Evolutionary conservation across 1,284 basidiomycete genomes (phyloP).

Genomic region (Cerioporus squamosus): DNA sequence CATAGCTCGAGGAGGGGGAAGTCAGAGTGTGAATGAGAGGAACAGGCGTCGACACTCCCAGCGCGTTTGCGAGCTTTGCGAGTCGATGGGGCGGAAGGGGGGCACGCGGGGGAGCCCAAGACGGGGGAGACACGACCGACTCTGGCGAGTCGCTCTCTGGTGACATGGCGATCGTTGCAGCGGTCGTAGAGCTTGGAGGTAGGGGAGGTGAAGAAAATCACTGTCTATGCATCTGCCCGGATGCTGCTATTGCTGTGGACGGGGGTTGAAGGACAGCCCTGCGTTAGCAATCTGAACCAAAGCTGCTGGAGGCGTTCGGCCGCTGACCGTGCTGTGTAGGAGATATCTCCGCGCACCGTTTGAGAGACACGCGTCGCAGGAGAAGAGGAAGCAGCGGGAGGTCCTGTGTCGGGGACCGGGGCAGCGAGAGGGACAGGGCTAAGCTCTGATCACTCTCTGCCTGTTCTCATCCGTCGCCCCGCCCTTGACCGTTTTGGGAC

Average conservation of each 20-base stretch:
- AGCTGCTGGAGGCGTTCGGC: background rate
- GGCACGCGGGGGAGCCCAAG: constrained; percentile 67
- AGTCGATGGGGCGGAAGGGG: constrained; percentile 76
- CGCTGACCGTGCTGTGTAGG: background rate
- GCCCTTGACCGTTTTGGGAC: background rate
- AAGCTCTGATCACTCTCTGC: background rate
- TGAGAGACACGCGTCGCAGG: background rate
- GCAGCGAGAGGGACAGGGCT: background rate
- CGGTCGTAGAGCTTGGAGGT: constrained; percentile 2
- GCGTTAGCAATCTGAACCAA: background rate
- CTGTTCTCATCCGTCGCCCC: constrained; percentile 2
- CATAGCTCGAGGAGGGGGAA: constrained; percentile 38
- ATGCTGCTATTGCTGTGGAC: background rate
- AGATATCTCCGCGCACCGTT: background rate
- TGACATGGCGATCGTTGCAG: constrained; percentile 31
- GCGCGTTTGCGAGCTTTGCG: constrained; percentile 80
- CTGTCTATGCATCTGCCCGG: constrained; percentile 13
- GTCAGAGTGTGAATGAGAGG: constrained; percentile 50
- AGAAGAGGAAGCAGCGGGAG: no score
- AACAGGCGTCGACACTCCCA: constrained; percentile 75
- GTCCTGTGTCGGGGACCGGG: no score
- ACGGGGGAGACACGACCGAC: constrained; percentile 28
- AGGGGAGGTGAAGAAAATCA: background rate
- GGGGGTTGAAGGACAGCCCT: background rate
- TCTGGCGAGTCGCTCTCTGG: constrained; percentile 26